Percentiles rank a stretch among this genome's conserved stretches.
Evolutionary conservation across 176 grass and related monocot species (phyloP).

Genomic region (Paspalum notatum): DNA sequence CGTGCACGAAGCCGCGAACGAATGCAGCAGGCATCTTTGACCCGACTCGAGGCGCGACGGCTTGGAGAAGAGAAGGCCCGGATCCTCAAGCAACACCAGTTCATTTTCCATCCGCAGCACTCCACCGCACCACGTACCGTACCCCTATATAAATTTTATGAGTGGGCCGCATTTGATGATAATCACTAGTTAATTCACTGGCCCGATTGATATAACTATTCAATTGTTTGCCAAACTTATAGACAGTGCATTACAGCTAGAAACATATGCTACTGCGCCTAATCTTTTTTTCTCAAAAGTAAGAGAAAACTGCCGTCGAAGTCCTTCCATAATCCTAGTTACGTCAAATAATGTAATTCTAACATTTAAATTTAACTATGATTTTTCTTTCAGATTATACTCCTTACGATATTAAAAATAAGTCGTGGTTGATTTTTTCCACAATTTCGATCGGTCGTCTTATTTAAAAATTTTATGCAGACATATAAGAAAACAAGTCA

Average conservation of each 20-base stretch:
- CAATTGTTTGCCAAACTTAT: not conserved
- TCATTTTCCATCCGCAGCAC: not conserved
- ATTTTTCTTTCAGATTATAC: too few species aligned
- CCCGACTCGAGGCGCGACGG: too few species aligned
- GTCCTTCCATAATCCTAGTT: not conserved
- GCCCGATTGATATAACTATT: not conserved
- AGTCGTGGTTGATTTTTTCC: too few species aligned
- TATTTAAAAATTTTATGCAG: too few species aligned
- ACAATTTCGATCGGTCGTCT: too few species aligned
- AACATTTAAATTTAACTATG: too few species aligned
- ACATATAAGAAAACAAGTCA: too few species aligned
- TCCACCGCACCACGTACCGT: not conserved
- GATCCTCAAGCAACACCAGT: not conserved
- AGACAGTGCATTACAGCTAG: not conserved
- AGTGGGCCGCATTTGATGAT: not conserved
- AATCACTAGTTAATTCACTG: not conserved
- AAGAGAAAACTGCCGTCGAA: not conserved
- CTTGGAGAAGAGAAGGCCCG: not conserved
- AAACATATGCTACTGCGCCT: not conserved
- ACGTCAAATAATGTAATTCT: too few species aligned
- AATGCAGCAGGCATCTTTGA: too few species aligned
- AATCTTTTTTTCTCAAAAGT: not conserved
- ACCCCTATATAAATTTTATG: not conserved
- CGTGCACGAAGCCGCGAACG: too few species aligned
- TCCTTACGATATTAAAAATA: too few species aligned